Evolutionary conservation across 2,329 filamentous ascomycete genomes (phyloP), one percentile per base, ranked within the genome.

Genomic region (Acarospora socialis): DNA sequence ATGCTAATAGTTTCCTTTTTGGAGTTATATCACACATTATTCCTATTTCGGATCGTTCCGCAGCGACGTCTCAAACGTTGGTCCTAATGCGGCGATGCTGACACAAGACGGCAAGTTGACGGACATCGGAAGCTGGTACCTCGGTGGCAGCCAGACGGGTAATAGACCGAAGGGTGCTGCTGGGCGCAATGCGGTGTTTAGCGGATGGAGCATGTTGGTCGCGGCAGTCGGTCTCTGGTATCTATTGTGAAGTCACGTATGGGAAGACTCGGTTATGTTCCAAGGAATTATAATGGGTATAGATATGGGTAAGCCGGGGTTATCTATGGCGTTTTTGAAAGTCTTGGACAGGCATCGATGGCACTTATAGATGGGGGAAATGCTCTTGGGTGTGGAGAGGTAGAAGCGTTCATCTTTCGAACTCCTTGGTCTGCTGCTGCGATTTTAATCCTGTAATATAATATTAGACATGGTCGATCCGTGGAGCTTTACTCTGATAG

Each of bases 1-100:
- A 22, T 33, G 21, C 18, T 21, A 10, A n/a, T 13, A 3, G 2
- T 25, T 8, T n/a, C 16, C n/a, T n/a, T n/a, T n/a, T 8, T 20
- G 19, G 28, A 41, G 36, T 9, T 73, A 66, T 33, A 62, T 84
- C 10, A 70, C 65, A 2, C 68, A 70, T 17, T 87, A 87, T 51
- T 73, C 75, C 0, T 79, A 78, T 52, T 90, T 84, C 45, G 81
- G 79, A 27, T 67, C 76, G 6, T 87, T 87, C 49, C 68, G 79
- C 32, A 72, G 70, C 3, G 58, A 65, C 30, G 69, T 69, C 10
- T 79, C 75, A 40, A 87, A 84, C 42, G 74, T 86, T 5, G 81
- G 81, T 0, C 64, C 73, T 3, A 81, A 84, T 38, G 73, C 66
- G 1, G 69, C 73, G 1, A 77, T 90, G 61, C 61, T 87, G 28